Evolutionary conservation across 1,284 basidiomycete genomes (phyloP), one percentile per base, ranked within the genome.

Genomic region (Coriolopsis trogii): DNA sequence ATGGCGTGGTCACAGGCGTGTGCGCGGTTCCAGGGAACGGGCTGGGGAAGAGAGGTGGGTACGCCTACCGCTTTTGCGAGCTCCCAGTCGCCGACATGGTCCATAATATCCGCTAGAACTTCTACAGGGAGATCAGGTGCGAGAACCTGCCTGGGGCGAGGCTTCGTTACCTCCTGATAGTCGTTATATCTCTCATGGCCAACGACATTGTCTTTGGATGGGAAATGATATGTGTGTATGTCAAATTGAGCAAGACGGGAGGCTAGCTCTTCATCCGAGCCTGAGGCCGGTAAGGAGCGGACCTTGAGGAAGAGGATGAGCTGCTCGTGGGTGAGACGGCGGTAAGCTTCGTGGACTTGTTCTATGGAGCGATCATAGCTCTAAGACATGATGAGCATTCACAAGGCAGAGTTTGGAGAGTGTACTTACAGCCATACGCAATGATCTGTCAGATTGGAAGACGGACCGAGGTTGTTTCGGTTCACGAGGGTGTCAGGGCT

Each of bases 81-180:
- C 61, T 91, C 88, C 87, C 90, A 93, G 65, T 91, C 86, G 12
- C 84, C 86, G 9, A 91, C 69, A 59, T 84, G 79, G 56, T 91
- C 86, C 68, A 92, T 71, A 55, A 92, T 90, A 46, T 86, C 80
- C 7, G 85, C 84, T 28, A 92, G 71, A 36, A 92, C 78, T 66
- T 93, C 90, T 41, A 85, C 75, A 1, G 89, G 89, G 12, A 92
- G 75, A 64, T 84, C 81, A 21, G 79, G 79, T 2, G 76, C 73
- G 56, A 64, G 63, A 21, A 63, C 65, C 24, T 61, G 63, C n/a
- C 67, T 63, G 12, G 56, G 34, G 26, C 65, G 65, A n/a, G 43
- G 53, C 30, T 59, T 64, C 12, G 55, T 29, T 15, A 36, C 25
- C 10, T 61, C 62, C 26, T 52, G 38, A 21, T 40, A n/a, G 15